phyloP scores from a whole-genome alignment of 257 asterid species.

The Hygrophila difformis region DNA sequence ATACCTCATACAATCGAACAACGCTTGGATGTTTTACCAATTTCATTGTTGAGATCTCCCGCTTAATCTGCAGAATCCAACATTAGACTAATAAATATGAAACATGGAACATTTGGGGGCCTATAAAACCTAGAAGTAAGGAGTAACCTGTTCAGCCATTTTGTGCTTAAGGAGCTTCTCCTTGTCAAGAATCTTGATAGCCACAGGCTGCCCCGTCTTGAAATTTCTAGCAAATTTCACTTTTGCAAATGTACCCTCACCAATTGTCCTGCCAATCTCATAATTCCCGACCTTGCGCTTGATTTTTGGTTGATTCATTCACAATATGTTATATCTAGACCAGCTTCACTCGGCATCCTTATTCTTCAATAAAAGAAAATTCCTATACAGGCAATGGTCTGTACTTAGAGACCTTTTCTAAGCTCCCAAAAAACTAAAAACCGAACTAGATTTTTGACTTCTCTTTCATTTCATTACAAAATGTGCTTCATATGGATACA shows the following conservation, averaged over 20 bases:
- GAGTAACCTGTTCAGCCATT: conserved; percentile 83
- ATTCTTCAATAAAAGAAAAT: conserved; percentile 7
- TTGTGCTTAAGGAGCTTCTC: conserved; percentile 90
- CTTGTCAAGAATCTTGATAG: conserved; percentile 84
- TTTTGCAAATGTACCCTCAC: conserved; percentile 94
- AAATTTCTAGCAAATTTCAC: conserved; percentile 81
- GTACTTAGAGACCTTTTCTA: no score
- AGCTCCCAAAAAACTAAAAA: no score
- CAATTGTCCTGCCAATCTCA: conserved; percentile 92
- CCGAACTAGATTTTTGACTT: no score
- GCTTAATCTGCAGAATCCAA: conserved; percentile 55
- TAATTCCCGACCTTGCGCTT: conserved; percentile 79
- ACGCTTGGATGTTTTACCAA: conserved; percentile 79
- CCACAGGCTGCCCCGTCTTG: conserved; percentile 70
- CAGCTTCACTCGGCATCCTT: conserved; percentile 4
- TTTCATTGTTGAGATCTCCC: conserved; percentile 92
- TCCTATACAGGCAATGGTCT: conserved; percentile 19
- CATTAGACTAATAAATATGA: conserved; percentile 1
- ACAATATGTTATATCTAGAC: background rate
- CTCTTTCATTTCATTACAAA: no score
- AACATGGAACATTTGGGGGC: background rate
- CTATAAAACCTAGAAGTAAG: background rate
- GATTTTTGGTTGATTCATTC: conserved; percentile 56
- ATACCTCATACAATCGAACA: conserved; percentile 71
- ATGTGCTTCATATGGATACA: no score